Conservation (phyloP, 2,329 filamentous ascomycete species). For the Trichoderma sp. region DNA sequence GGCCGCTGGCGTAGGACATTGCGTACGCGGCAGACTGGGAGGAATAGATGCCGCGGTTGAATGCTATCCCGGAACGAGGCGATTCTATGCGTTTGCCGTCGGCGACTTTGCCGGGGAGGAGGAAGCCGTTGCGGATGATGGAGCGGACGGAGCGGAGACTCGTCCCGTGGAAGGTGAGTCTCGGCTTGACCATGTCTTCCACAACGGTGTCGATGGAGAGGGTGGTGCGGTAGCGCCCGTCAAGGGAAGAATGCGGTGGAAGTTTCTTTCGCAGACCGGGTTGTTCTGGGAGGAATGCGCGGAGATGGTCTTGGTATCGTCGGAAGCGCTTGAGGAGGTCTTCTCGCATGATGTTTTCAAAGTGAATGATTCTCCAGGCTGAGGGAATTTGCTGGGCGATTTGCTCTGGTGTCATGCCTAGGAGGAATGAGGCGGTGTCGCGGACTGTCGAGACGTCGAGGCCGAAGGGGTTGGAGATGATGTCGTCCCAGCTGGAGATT, state of each 20-base stretch:
- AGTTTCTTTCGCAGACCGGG: constrained; percentile 19
- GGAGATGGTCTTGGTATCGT: constrained; percentile 29
- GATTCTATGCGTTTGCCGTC: constrained; percentile 20
- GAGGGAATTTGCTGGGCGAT: constrained; percentile 34
- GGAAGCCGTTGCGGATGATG: constrained; percentile 45
- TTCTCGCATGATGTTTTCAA: constrained; percentile 39
- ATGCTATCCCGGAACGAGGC: constrained; percentile 36
- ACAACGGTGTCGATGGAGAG: constrained; percentile 32
- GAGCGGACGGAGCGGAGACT: constrained; percentile 36
- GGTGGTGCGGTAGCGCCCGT: not conserved
- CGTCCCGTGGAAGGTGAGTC: constrained; percentile 43
- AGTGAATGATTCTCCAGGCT: constrained; percentile 37
- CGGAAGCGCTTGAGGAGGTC: constrained; percentile 35
- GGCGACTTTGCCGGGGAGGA: constrained; percentile 34
- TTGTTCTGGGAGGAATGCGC: constrained; percentile 24
- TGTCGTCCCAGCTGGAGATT: constrained; percentile 21
- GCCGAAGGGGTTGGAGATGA: constrained; percentile 23
- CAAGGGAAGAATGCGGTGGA: constrained; percentile 23
- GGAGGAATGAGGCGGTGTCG: constrained; percentile 24
- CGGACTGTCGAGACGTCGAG: constrained; percentile 24
- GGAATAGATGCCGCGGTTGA: constrained; percentile 44
- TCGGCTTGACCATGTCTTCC: constrained; percentile 36
- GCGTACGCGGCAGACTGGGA: constrained; percentile 42
- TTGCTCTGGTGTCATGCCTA: constrained; percentile 33
- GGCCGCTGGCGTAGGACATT: constrained; percentile 35